phyloP scores from a whole-genome alignment of 805 yeast genomes.

The Sugiyamaella qingdaonensis region DNA sequence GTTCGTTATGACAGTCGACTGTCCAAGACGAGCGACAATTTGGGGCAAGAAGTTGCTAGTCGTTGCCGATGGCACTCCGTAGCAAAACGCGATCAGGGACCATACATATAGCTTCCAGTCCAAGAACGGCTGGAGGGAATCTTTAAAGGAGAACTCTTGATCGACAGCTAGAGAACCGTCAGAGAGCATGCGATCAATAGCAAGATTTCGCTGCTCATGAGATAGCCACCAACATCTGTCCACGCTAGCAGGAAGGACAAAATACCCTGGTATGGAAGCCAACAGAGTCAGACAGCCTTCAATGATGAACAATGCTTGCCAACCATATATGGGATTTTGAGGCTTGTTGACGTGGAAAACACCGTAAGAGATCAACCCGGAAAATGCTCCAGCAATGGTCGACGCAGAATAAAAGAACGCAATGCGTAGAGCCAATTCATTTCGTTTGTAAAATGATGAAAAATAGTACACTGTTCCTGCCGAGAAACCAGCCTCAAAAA shows the following conservation, averaged over 20 bases:
- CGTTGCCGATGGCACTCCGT: background rate
- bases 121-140: constrained; percentile 35
- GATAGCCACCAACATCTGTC: background rate
- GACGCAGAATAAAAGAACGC: constrained; percentile 38
- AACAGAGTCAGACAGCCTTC: constrained; percentile 42
- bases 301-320: constrained; percentile 54
- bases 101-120: constrained; percentile 8
- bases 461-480: constrained; percentile 41
- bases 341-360: constrained; percentile 41
- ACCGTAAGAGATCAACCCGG: constrained; percentile 37
- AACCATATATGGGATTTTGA: constrained; percentile 41
- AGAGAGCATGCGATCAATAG: constrained; percentile 32
- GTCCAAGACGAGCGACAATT: constrained; percentile 43
- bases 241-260: constrained; percentile 40
- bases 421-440: constrained; percentile 36
- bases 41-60: constrained; percentile 40
- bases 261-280: constrained; percentile 28
- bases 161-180: constrained; percentile 33
- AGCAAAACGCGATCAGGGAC: constrained; percentile 20
- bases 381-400: constrained; percentile 38
- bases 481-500: constrained; percentile 52
- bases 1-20: constrained; percentile 39
- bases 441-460: constrained; percentile 36
- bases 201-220: background rate
- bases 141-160: constrained; percentile 44